Conservation (phyloP, 2,329 filamentous ascomycete species). For the Colletotrichum neosansevieriae region DNA sequence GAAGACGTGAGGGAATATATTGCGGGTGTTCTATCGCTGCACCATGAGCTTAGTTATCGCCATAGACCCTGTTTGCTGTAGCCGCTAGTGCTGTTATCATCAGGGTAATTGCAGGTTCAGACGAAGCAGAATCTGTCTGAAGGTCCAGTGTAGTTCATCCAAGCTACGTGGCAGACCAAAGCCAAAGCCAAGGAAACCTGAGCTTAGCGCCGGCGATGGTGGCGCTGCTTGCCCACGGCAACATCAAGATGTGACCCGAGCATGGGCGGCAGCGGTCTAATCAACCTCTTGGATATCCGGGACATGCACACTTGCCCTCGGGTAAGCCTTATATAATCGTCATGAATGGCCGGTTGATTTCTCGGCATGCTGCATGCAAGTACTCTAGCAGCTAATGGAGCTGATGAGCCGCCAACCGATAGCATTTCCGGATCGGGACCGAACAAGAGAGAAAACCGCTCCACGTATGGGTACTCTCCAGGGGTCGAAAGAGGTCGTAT, state of each 20-base stretch:
- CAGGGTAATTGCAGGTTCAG: slow-evolving; percentile 20
- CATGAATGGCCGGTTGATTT: not conserved
- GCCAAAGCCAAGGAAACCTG: not conserved
- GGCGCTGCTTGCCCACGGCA: not conserved
- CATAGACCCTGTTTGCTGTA: not conserved
- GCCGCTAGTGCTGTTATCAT: not conserved
- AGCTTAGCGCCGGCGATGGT: slow-evolving; percentile 2
- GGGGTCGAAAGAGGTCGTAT: not conserved
- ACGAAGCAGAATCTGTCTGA: slow-evolving; percentile 29
- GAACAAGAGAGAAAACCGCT: slow-evolving; percentile 1
- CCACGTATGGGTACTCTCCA: slow-evolving; percentile 7
- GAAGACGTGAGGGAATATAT: not conserved
- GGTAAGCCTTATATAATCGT: not conserved
- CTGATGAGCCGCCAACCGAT: not conserved
- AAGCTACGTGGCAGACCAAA: slow-evolving; percentile 15
- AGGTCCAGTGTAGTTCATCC: slow-evolving; percentile 15
- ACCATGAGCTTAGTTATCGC: not conserved
- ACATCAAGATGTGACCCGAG: not conserved
- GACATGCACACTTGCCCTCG: not conserved
- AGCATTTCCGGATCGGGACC: not conserved
- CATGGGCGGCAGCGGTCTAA: not conserved
- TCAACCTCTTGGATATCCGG: not conserved
- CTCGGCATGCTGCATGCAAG: slow-evolving; percentile 13
- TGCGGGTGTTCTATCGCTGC: not conserved
- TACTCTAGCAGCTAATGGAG: not conserved